phyloP scores from a whole-genome alignment of 1,284 basidiomycete genomes.

The Taiwanofungus camphoratus region DNA sequence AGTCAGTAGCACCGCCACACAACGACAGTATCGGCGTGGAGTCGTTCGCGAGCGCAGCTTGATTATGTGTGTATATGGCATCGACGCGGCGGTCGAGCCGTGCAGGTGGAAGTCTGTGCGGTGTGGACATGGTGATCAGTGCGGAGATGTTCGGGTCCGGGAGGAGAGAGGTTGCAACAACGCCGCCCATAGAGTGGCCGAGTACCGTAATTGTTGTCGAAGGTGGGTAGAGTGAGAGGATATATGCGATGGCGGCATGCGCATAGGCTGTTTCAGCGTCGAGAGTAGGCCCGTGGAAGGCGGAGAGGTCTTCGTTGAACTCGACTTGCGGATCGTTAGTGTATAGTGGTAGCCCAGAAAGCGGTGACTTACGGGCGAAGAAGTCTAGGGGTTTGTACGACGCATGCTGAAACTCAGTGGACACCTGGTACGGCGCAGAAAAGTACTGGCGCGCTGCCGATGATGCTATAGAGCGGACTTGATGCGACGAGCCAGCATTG shows the following conservation, averaged over 20 bases:
- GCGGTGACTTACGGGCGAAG: constrained; percentile 59
- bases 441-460: constrained; percentile 82
- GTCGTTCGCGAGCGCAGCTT: constrained; percentile 31
- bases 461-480: constrained; percentile 92
- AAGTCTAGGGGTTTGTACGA: constrained; percentile 67
- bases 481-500: constrained; percentile 92
- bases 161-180: constrained; percentile 77
- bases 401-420: constrained; percentile 43
- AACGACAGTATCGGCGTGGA: constrained; percentile 75
- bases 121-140: constrained; percentile 93
- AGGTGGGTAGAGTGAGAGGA: constrained; percentile 71
- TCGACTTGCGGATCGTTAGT: constrained; percentile 54
- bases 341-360: not conserved
- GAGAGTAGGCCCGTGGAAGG: constrained; percentile 89
- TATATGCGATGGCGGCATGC: constrained; percentile 66
- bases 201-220: constrained; percentile 69
- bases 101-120: constrained; percentile 85
- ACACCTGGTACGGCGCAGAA: constrained; percentile 44
- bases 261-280: constrained; percentile 81
- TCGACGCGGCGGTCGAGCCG: constrained; percentile 83
- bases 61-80: constrained; percentile 55
- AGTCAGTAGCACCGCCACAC: constrained; percentile 89
- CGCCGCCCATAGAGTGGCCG: constrained; percentile 98
- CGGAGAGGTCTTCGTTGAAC: constrained; percentile 96
- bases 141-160: constrained; percentile 63